A percentile compares a stretch with the other conserved stretches of the same genome.
These are phyloP conservation scores for Quercus aquifolioides DNA, from an alignment of 306 rosid species.

Conservation along the genomic window DNA sequence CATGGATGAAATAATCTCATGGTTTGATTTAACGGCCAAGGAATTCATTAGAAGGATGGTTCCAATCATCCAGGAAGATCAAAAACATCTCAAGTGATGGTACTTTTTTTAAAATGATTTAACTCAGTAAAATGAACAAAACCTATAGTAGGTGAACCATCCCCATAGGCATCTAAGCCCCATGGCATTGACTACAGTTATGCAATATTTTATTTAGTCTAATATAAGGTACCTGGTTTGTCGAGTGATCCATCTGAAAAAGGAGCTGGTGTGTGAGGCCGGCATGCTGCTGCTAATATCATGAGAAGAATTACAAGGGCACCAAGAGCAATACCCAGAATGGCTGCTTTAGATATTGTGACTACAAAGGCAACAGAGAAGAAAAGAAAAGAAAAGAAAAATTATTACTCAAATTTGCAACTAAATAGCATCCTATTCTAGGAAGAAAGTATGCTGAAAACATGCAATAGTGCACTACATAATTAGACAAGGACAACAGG, in stretches of 20 bases:
- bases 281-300: conserved; percentile 80
- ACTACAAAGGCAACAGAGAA: conserved; percentile 37
- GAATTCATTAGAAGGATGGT: not conserved
- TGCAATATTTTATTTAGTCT: not conserved
- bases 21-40: not conserved
- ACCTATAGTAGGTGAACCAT: not conserved
- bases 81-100: not conserved
- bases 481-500: not conserved
- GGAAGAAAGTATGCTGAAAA: not conserved
- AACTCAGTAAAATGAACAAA: not conserved
- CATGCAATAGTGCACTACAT: not conserved
- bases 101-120: not conserved
- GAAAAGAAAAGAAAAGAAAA: not conserved
- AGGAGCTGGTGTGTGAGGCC: conserved; percentile 71
- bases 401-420: not conserved
- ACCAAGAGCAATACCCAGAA: conserved; percentile 96
- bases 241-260: conserved; percentile 79
- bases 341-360: conserved; percentile 81
- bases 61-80: not conserved
- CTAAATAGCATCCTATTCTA: not conserved
- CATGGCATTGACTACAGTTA: not conserved
- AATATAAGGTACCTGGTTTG: conserved; percentile 64
- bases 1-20: not conserved
- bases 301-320: conserved; percentile 87
- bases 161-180: not conserved